A percentile compares a stretch with the other conserved stretches of the same genome.
These are phyloP conservation scores for Leccinum griseonigrum DNA, from an alignment of 1,284 basidiomycete genomes.

Conservation along the genomic window DNA sequence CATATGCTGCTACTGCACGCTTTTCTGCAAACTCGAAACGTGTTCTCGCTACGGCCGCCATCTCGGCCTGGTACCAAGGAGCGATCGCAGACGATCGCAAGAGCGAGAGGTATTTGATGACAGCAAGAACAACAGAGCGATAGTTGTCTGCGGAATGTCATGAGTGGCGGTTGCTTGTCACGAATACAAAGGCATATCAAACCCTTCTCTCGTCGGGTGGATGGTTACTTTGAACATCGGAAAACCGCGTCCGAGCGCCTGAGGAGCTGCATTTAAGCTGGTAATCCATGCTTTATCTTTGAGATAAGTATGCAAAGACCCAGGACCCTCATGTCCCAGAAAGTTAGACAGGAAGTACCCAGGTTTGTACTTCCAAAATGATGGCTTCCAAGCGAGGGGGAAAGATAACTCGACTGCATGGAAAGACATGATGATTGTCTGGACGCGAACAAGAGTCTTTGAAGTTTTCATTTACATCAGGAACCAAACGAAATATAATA, in stretches of 20 bases:
- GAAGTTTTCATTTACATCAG: neutral
- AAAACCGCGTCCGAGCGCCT: slow-evolving; percentile 79
- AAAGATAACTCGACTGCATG: slow-evolving; percentile 88
- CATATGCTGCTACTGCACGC: slow-evolving; percentile 77
- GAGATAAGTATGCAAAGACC: slow-evolving; percentile 89
- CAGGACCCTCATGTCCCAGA: slow-evolving; percentile 94
- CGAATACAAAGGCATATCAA: slow-evolving; percentile 53
- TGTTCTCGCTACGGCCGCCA: slow-evolving; percentile 70
- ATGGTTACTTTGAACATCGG: slow-evolving; percentile 87
- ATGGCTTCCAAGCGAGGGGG: slow-evolving; percentile 84
- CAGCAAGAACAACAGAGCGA: slow-evolving; percentile 66
- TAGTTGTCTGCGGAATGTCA: slow-evolving; percentile 54
- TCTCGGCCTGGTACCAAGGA: slow-evolving; percentile 78
- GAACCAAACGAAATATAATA: neutral
- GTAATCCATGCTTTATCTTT: slow-evolving; percentile 94
- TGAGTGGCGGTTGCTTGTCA: slow-evolving; percentile 8
- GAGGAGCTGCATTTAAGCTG: slow-evolving; percentile 70
- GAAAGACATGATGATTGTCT: slow-evolving; percentile 85
- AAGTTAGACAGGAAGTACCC: slow-evolving; percentile 84
- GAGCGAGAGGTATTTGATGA: slow-evolving; percentile 89
- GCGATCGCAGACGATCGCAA: slow-evolving; percentile 72
- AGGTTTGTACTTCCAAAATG: slow-evolving; percentile 83
- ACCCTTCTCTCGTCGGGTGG: slow-evolving; percentile 83
- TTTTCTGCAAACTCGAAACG: slow-evolving; percentile 93
- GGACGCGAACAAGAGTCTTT: slow-evolving; percentile 80